These are phyloP conservation scores for Gigaspora rosea DNA, from an alignment of 192 early-diverging fungal genomes.

Conservation along the genomic window DNA sequence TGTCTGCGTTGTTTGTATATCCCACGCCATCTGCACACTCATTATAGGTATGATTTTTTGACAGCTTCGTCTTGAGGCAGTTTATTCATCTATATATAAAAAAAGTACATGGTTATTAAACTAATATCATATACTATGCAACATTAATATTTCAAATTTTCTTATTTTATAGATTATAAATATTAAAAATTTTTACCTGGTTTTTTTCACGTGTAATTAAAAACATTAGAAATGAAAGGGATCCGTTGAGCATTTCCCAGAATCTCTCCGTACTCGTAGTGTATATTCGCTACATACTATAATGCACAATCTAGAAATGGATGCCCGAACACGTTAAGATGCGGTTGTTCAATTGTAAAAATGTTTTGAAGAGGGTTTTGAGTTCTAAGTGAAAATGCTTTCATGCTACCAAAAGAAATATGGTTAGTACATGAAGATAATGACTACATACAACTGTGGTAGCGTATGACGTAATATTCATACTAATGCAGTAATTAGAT, in stretches of 20 bases:
- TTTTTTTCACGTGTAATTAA: no score
- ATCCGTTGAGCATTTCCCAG: no score
- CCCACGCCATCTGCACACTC: conserved; percentile 4
- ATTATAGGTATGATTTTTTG: conserved; percentile 25
- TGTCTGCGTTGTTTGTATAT: conserved; percentile 24
- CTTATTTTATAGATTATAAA: no score
- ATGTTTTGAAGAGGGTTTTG: conserved; percentile 20
- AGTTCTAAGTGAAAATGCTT: conserved; percentile 25
- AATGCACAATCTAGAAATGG: conserved; percentile 26
- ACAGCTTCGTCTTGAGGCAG: no score
- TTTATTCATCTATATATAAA: no score
- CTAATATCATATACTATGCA: no score
- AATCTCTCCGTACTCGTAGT: conserved; percentile 27
- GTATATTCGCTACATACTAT: conserved; percentile 25
- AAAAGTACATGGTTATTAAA: no score
- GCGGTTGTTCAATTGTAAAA: conserved; percentile 15
- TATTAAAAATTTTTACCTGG: no score
- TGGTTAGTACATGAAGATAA: conserved; percentile 18
- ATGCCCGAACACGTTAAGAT: conserved; percentile 32
- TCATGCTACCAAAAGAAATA: conserved; percentile 28
- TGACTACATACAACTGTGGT: conserved; percentile 30
- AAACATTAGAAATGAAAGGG: no score
- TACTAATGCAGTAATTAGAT: conserved; percentile 30
- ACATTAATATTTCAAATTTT: no score
- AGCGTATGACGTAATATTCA: conserved; percentile 26